Base-by-base conservation (phyloP, 768 basidiomycete genomes). In the Lentinula guzmanii region DNA sequence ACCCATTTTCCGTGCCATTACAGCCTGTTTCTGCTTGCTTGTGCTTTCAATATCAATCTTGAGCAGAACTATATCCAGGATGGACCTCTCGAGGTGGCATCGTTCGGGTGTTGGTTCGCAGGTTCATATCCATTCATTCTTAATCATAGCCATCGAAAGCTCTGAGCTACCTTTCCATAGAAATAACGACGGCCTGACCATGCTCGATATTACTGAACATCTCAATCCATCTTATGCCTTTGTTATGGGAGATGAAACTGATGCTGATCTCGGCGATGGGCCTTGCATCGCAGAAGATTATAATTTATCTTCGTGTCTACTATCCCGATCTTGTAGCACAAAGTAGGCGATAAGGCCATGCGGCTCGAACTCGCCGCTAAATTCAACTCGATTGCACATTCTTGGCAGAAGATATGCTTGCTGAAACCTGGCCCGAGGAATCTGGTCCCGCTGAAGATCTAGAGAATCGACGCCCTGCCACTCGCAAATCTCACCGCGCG, bases 401-500 rank as follows among this genome's bases (percentile, higher is more conserved):
- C 15, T 34, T 65, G 28, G 31, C 33, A 16, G 28, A 41, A 21
- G 31, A 62, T n/a, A 46, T 41, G 28, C 54, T 65, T 10, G 54
- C 58, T 18, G 64, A 62, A 55, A 58, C 62, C n/a, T 65, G 64
- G 64, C 64, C 64, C 6, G 28, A 54, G 8, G 61, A 64, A 18
- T 65, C n/a, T 4, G 34, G 52, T 15, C 9, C 34, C 6, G 11
- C 37, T 18, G 41, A 54, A 45, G 11, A 9, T 28, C 5, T 18
- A 21, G 10, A 33, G 53, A 13, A 41, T n/a, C 9, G 62, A n/a
- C 46, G 56, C 15, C 31, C 33, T 42, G 46, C 28, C 18, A 9
- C 18, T 15, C 43, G 57, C 15, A 33, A 28, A 58, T 43, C 31
- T n/a, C 80, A 75, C 28, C 84, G 81, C 6, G 90, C 92, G 68